Conservation (phyloP, 495 filamentous ascomycete genomes). For the Cladorrhinum samala region DNA sequence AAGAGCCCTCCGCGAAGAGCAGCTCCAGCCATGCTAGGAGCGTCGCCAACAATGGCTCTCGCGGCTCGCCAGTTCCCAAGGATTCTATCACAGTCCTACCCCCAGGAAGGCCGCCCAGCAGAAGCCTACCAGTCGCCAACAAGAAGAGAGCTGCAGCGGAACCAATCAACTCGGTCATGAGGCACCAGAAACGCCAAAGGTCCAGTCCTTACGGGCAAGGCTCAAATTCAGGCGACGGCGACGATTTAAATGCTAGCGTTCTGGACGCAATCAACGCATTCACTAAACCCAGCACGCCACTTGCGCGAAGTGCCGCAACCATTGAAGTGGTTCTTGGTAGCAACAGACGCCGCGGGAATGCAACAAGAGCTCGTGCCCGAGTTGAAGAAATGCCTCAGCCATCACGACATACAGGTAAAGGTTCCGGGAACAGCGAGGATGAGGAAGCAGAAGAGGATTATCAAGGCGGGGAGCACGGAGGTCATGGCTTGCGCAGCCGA, state of each 20-base stretch:
- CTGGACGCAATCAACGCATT: neutral
- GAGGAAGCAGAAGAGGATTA: neutral
- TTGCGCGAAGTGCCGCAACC: neutral
- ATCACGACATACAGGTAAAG: neutral
- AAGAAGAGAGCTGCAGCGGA: no score
- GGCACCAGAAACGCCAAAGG: neutral
- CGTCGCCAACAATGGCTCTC: no score
- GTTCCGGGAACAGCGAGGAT: neutral
- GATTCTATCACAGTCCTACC: no score
- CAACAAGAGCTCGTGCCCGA: neutral
- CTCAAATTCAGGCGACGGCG: neutral
- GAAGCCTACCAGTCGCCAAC: no score
- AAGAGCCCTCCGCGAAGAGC: no score
- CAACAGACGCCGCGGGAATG: neutral
- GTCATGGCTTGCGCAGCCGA: neutral
- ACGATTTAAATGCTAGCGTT: neutral
- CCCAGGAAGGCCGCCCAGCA: no score
- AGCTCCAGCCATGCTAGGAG: no score
- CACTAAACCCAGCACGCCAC: neutral
- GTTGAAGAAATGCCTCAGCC: neutral
- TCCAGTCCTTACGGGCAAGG: neutral
- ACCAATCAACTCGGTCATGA: no score
- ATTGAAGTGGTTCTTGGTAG: neutral
- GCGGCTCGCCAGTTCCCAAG: no score
- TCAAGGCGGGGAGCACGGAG: neutral